Conservation (phyloP, 306 rosid genomes). For the Ochetophila trinervis region DNA sequence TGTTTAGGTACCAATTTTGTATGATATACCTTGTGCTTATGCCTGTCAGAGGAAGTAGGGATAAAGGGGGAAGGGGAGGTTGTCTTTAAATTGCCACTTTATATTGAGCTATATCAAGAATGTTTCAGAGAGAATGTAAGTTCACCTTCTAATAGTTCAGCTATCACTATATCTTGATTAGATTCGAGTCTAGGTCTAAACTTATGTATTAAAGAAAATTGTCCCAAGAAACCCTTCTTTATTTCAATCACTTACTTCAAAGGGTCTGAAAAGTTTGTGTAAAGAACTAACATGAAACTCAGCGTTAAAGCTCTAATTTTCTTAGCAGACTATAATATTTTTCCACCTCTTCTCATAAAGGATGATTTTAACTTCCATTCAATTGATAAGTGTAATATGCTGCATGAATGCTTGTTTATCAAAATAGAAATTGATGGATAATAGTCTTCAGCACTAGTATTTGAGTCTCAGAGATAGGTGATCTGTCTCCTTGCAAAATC, state of each 20-base stretch:
- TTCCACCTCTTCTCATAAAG: neutral
- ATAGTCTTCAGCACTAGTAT: too few species aligned
- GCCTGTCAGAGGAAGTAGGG: neutral
- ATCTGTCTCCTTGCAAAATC: neutral
- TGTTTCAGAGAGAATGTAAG: neutral
- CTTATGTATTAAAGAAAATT: too few species aligned
- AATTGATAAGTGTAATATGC: neutral
- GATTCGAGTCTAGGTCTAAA: neutral
- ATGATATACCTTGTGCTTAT: neutral
- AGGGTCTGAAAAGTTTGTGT: too few species aligned
- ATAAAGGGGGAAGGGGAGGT: neutral
- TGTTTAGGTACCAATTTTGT: too few species aligned
- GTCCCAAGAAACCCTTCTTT: too few species aligned
- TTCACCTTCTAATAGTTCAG: neutral
- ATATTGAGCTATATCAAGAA: conserved; percentile 2
- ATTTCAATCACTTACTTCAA: too few species aligned
- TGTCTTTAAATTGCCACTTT: neutral
- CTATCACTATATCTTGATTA: neutral
- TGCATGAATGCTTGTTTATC: too few species aligned
- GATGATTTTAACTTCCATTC: neutral
- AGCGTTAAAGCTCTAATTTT: neutral
- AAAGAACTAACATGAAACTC: neutral
- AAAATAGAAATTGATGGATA: too few species aligned
- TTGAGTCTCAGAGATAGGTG: too few species aligned
- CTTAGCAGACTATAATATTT: neutral